Evolutionary conservation across 2,329 filamentous ascomycete species (phyloP), one percentile per base, ranked within the genome.

Genomic region (Phialemoniopsis sp.): DNA sequence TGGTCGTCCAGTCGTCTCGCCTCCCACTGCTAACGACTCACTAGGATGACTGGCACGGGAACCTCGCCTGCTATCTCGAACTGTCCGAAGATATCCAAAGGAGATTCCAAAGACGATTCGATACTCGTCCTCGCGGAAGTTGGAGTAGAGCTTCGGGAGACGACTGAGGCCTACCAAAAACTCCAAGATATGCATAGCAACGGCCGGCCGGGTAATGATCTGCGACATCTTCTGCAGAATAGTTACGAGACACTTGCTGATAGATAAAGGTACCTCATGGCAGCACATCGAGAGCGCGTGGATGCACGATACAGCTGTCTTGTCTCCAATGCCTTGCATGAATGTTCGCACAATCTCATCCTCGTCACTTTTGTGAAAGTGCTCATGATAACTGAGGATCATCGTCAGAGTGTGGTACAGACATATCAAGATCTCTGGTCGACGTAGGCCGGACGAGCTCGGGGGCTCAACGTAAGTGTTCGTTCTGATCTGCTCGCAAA

Each of bases 31-130:
- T 10, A 26, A 26, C 21, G 21, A 10, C 21, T 26, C 21, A 26
- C 21, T 26, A 14, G 55, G 50, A 29, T 67, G 60, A 50, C 66
- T 74, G 44, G 60, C 65, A 34, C 72, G 65, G 36, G 66, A 68
- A 31, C 63, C 59, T 36, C 68, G 67, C 44, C 72, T 73, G 54
- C 73, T 76, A 41, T 91, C 87, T 46, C 89, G 76, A 1, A 90
- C 88, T 44, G 90, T 91, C 51, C 97, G 88, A 30, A 98, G 70
- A 57, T 96, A 97, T 38, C 89, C 82, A 59, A 95, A 89, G 55
- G 89, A 96, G 34, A 98, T 94, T 9, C 87, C 93, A 58, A 98
- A 97, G 1, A 97, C 87, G 39, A 88, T 89, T 46, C 88, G 87
- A 60, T 91, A 96, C 54, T 97, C 90, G 32, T 95, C 89, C 51